Evolutionary conservation across 108 stramenopile species (phyloP).

Genomic region (Conticribra weissflogii): DNA sequence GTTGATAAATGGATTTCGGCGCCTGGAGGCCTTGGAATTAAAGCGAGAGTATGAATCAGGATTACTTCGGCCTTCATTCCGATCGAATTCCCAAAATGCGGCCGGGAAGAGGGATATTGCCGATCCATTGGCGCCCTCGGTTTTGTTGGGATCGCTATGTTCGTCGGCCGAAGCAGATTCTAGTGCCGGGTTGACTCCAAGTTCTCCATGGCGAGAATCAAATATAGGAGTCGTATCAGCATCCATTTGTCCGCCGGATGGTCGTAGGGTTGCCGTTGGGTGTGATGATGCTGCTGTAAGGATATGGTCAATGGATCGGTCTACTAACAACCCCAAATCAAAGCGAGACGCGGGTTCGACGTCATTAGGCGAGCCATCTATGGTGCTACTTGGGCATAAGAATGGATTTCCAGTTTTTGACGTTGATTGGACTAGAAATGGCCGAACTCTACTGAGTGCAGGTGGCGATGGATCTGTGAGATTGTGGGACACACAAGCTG

Average conservation of each 20-base stretch:
- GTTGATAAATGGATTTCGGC: conserved; percentile 84
- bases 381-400: conserved; percentile 88
- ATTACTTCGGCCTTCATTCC: conserved; percentile 7
- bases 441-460: conserved; percentile 78
- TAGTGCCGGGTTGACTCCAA: conserved; percentile 26
- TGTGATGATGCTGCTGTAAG: conserved; percentile 83
- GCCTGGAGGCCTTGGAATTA: conserved; percentile 86
- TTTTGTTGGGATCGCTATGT: conserved; percentile 71
- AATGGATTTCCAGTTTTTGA: conserved; percentile 91
- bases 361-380: conserved; percentile 43
- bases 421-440: conserved; percentile 86
- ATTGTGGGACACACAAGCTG: conserved; percentile 87
- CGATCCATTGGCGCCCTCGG: conserved; percentile 72
- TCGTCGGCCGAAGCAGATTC: conserved; percentile 45
- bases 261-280: conserved; percentile 78
- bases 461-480: conserved; percentile 88
- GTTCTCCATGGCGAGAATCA: conserved; percentile 72
- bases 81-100: conserved; percentile 1
- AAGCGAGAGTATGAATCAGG: conserved; percentile 77
- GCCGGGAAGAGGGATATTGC: conserved; percentile 30
- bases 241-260: conserved; percentile 80
- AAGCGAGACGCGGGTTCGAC: conserved; percentile 28
- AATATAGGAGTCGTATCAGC: conserved; percentile 82
- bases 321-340: conserved; percentile 9
- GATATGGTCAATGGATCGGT: conserved; percentile 45